These are phyloP conservation scores for Diospyros kaki DNA, from an alignment of 148 eudicot genomes.

Conservation along the genomic window DNA sequence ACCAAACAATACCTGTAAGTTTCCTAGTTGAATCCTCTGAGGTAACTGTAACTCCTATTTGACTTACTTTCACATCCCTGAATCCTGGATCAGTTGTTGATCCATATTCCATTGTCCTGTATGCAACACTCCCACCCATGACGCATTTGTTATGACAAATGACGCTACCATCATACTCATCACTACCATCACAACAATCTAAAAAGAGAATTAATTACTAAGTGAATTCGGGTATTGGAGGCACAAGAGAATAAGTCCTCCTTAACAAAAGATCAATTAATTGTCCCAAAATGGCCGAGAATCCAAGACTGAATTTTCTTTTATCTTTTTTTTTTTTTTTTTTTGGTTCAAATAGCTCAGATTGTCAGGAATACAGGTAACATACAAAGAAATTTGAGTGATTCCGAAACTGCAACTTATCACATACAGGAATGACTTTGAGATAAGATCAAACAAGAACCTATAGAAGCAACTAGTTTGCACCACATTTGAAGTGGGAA, in stretches of 20 bases:
- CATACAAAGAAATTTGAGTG: neutral
- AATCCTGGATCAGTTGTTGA: slow-evolving; percentile 16
- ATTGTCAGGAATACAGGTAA: neutral
- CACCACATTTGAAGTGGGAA: too few relatives aligned
- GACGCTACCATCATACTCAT: slow-evolving; percentile 66
- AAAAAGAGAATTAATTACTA: slow-evolving; percentile 7
- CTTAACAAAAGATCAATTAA: neutral
- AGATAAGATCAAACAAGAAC: neutral
- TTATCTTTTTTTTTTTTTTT: too few relatives aligned
- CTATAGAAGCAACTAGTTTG: neutral
- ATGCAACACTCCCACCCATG: slow-evolving; percentile 73
- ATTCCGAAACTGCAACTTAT: too few relatives aligned
- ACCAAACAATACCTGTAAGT: slow-evolving; percentile 41
- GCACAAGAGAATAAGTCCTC: neutral
- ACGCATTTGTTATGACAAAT: slow-evolving; percentile 78
- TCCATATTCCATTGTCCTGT: slow-evolving; percentile 37
- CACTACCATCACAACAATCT: slow-evolving; percentile 99
- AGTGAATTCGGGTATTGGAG: slow-evolving; percentile 6
- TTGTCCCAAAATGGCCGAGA: neutral
- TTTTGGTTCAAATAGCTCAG: too few relatives aligned
- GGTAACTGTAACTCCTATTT: slow-evolving; percentile 25
- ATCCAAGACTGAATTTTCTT: neutral
- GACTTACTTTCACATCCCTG: slow-evolving; percentile 23
- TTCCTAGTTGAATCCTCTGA: slow-evolving; percentile 45
- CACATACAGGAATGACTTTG: too few relatives aligned